Evolutionary conservation across 2,329 filamentous ascomycete genomes (phyloP).

Genomic region (Colletotrichum shisoi): DNA sequence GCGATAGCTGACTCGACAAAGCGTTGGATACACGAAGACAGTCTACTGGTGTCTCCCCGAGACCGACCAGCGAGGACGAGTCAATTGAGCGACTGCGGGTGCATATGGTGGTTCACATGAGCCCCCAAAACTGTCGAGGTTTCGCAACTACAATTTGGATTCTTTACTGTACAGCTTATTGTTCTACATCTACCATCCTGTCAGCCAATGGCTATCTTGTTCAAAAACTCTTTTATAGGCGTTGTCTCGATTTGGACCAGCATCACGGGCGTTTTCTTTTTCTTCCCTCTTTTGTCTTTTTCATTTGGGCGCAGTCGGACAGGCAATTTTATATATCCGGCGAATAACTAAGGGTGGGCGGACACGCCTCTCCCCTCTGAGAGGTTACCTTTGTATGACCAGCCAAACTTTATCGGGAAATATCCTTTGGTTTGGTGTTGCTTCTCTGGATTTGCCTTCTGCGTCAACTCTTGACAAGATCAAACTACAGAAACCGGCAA

Average conservation of each 20-base stretch:
- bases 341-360: conserved; percentile 21
- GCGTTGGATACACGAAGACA: conserved; percentile 36
- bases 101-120: conserved; percentile 61
- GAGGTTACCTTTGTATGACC: background rate
- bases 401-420: conserved; percentile 5
- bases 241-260: conserved; percentile 20
- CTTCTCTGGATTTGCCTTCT: conserved; percentile 20
- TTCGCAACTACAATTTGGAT: background rate
- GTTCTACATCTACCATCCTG: conserved; percentile 10
- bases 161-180: conserved; percentile 9
- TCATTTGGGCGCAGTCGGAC: conserved; percentile 19
- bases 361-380: background rate
- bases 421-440: conserved; percentile 9
- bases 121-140: background rate
- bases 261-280: conserved; percentile 14
- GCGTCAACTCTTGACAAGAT: conserved; percentile 12
- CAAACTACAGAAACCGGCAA: conserved; percentile 7
- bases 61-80: conserved; percentile 33
- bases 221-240: conserved; percentile 13
- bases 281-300: too few relatives aligned
- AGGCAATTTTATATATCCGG: conserved; percentile 29
- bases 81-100: conserved; percentile 61
- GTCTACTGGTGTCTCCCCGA: conserved; percentile 23
- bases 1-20: conserved; percentile 29
- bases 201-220: background rate